A percentile compares a stretch with the other conserved stretches of the same genome.
Evolutionary conservation across 2,329 filamentous ascomycete genomes (phyloP).

Genomic region (Xylaria sp.): DNA sequence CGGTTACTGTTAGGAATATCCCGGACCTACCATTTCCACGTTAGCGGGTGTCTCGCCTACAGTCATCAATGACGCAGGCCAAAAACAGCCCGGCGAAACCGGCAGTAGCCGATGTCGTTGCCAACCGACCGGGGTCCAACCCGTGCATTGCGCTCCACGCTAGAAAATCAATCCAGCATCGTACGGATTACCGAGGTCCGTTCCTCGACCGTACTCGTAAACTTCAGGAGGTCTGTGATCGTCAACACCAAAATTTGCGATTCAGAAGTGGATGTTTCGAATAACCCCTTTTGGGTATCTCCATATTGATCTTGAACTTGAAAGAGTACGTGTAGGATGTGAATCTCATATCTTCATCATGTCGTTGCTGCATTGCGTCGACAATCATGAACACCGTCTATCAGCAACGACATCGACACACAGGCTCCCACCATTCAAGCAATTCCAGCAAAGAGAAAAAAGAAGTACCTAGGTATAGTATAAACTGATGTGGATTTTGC

Average conservation of each 20-base stretch:
- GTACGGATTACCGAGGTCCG: no score
- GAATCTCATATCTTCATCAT: no score
- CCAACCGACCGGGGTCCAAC: conserved; percentile 12
- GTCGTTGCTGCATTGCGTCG: neutral
- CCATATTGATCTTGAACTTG: no score
- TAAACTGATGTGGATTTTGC: conserved; percentile 4
- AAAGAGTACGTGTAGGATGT: no score
- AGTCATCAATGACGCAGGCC: conserved; percentile 28
- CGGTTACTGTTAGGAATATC: no score
- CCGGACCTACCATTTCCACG: neutral
- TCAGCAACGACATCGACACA: conserved; percentile 21
- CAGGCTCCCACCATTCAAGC: conserved; percentile 20
- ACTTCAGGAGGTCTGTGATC: no score
- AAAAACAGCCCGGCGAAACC: conserved; percentile 27
- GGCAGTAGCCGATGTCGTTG: conserved; percentile 28
- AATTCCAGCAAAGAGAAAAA: conserved; percentile 6
- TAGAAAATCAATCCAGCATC: no score
- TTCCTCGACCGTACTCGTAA: no score
- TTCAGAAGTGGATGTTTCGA: no score
- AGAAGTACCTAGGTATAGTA: neutral
- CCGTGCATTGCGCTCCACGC: no score
- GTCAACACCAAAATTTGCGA: no score
- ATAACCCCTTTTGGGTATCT: no score
- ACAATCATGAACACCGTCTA: neutral
- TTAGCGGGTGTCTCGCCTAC: neutral